Conservation (phyloP, 352 stramenopile species). For the Pythium aristosporum region DNA sequence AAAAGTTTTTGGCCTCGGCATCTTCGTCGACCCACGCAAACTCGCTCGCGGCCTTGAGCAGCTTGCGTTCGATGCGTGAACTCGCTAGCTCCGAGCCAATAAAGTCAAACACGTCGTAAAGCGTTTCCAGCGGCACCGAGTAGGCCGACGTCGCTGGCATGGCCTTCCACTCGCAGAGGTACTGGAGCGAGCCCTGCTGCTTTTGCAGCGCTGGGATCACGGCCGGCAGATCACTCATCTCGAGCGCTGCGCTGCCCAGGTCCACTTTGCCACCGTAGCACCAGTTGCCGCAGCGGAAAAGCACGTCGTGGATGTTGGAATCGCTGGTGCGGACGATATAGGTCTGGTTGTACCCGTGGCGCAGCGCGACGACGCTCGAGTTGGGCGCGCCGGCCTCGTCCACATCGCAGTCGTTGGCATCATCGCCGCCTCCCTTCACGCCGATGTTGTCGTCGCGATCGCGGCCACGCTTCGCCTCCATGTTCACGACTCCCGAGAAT, state of each 20-base stretch:
- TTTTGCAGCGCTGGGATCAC: constrained; percentile 92
- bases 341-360: constrained; percentile 92
- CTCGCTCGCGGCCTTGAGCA: constrained; percentile 80
- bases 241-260: constrained; percentile 71
- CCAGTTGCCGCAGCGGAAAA: constrained; percentile 95
- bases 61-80: constrained; percentile 79
- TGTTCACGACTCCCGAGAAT: constrained; percentile 13
- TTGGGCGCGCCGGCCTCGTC: constrained; percentile 54
- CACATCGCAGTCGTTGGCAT: constrained; percentile 33
- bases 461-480: constrained; percentile 61
- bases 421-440: background rate
- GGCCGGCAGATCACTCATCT: constrained; percentile 86
- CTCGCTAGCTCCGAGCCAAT: constrained; percentile 83
- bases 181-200: constrained; percentile 91
- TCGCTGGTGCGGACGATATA: constrained; percentile 86
- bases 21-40: constrained; percentile 92
- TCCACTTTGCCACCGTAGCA: constrained; percentile 93
- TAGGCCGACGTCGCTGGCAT: constrained; percentile 73
- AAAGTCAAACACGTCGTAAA: constrained; percentile 86
- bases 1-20: constrained; percentile 79
- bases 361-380: constrained; percentile 67
- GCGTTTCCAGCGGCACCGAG: constrained; percentile 61
- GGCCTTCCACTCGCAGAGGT: constrained; percentile 88
- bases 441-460: constrained; percentile 24
- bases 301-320: constrained; percentile 79